Evolutionary conservation across 352 stramenopile species (phyloP), one percentile per base, ranked within the genome.

Genomic region (Halophytophthora polymorphica): DNA sequence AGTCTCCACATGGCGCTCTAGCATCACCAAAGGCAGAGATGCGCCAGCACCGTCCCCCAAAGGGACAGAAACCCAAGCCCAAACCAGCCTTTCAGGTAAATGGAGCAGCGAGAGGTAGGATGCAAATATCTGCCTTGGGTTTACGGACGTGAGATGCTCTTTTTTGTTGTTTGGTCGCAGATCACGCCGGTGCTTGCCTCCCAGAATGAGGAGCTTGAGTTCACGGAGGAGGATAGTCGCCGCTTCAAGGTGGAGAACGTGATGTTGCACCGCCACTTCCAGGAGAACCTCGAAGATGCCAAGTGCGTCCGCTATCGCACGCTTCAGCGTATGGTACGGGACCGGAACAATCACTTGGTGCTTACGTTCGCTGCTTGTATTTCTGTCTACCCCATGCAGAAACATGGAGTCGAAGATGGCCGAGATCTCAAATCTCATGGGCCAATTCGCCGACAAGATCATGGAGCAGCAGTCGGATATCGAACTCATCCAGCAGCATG

Each of bases 331-430:
- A 15, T 49, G 33, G 13, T 21, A 15, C 8, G 48, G 36, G 25
- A 8, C 25, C 8, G 25, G 8, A 8, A 31, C 6, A 3, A 3
- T 17, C 33, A 17, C 33, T 3, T 17, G 2, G 4, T 17, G 33
- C 13, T 17, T 19, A 15, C 0, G 18, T n/a, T 12, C 39, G 14
- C 10, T 50, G 7, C 23, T 15, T 39, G 28, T 38, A 5, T 28
- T 37, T 4, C 23, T 40, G 25, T 41, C 15, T 53, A 42, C 49
- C 13, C 37, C 1, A 33, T 8, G 25, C 44, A 93, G 83, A 40
- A 76, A 80, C 69, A 88, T 95, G 69, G 84, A 95, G 61, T 76
- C 73, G 10, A 90, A 90, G 53, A 92, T 95, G 77, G 62, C 78
- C 12, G 84, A 88, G 45, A 93, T 95, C 51, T 92, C 81, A 7